These are phyloP conservation scores for Magnaporthales sp. DNA, from an alignment of 2,329 filamentous ascomycete genomes.

Conservation along the genomic window DNA sequence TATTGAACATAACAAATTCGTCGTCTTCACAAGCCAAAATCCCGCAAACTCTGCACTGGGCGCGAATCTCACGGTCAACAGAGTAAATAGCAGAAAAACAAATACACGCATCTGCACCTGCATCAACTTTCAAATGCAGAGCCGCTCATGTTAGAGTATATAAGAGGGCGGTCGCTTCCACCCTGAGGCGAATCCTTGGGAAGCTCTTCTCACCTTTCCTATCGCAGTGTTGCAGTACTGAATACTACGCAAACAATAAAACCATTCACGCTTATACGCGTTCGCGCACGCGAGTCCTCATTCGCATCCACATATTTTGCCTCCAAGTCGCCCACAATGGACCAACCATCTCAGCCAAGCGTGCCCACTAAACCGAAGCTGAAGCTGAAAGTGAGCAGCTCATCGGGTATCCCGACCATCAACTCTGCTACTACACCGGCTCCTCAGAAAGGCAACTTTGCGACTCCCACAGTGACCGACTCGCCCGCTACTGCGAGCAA, in stretches of 20 bases:
- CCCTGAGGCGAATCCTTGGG: background rate
- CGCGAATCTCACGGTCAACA: background rate
- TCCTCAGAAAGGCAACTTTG: background rate
- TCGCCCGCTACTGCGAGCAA: background rate
- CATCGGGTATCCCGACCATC: background rate
- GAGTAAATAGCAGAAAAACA: background rate
- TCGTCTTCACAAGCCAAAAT: no score
- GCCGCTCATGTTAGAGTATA: background rate
- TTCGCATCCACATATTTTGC: background rate
- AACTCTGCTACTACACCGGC: background rate
- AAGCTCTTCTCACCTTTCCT: background rate
- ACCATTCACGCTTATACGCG: background rate
- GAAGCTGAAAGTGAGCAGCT: constrained; percentile 1
- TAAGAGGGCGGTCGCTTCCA: background rate
- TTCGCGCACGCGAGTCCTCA: background rate
- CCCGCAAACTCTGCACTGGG: background rate
- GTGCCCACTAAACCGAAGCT: background rate
- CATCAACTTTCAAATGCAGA: background rate
- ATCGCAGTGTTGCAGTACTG: background rate
- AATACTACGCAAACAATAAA: background rate
- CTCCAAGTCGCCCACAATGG: background rate
- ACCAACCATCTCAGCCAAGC: background rate
- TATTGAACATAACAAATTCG: background rate
- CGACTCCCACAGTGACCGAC: background rate
- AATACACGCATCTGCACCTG: background rate